Conservation (phyloP, 208 protist genomes). For the Leishmania arabica region DNA sequence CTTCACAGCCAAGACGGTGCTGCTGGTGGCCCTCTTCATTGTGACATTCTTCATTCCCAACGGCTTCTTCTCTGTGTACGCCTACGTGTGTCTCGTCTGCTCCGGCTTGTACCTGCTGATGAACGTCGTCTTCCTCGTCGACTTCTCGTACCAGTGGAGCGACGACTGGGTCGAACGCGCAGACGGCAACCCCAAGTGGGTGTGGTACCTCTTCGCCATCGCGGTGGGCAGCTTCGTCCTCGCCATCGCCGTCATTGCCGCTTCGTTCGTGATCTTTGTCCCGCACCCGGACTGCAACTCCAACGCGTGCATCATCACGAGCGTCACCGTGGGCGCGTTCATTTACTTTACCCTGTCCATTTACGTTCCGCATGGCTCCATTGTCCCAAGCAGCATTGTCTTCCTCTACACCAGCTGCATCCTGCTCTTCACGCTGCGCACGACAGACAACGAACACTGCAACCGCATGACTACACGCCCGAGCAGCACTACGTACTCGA, state of each 20-base stretch:
- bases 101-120: constrained; percentile 86
- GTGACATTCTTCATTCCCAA: constrained; percentile 87
- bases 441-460: constrained; percentile 57
- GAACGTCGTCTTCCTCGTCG: constrained; percentile 94
- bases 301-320: constrained; percentile 86
- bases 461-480: constrained; percentile 47
- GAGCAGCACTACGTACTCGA: constrained; percentile 44
- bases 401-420: constrained; percentile 90
- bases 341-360: constrained; percentile 86
- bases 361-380: constrained; percentile 83
- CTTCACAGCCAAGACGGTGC: constrained; percentile 77
- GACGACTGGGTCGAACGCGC: constrained; percentile 89
- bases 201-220: constrained; percentile 82
- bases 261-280: constrained; percentile 80
- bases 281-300: constrained; percentile 82
- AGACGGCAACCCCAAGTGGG: constrained; percentile 83
- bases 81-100: constrained; percentile 80
- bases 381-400: constrained; percentile 93
- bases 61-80: constrained; percentile 82
- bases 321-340: constrained; percentile 71
- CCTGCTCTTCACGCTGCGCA: constrained; percentile 87
- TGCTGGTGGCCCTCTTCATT: constrained; percentile 68
- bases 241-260: constrained; percentile 47
- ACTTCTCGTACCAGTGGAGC: constrained; percentile 94
- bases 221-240: constrained; percentile 49